Evolutionary conservation across 2,329 filamentous ascomycete species (phyloP), one percentile per base, ranked within the genome.

Genomic region (Botryotinia calthae): DNA sequence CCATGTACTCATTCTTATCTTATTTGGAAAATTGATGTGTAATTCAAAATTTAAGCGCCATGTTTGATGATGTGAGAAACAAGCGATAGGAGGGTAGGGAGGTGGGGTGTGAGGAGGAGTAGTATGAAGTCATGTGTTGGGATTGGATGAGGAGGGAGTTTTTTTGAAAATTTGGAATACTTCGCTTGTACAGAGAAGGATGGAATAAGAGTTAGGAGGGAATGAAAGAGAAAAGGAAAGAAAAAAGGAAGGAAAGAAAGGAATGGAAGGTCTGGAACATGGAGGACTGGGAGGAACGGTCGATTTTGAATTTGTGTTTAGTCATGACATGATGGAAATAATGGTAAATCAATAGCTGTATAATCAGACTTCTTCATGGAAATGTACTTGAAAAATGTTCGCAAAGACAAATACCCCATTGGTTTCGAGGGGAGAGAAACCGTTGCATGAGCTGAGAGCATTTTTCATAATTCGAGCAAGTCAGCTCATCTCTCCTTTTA

Each of bases 1-100:
- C 0, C 6, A 14, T 51, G 2, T 14, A 4, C 6, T 2, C 1
- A 14, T 12, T n/a, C 4, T 7, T 18, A 7, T 20, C 0, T 0
- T 18, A 18, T 20, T 14, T 20, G 42, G 16, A 44, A 44, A 16
- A 44, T 20, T 18, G 16, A 44, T 2, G 18, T 1, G 14, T 4
- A 44, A 44, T 16, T 18, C 42, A 20, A 44, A 8, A 7, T 44
- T 18, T 14, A 44, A 18, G 42, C 42, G 16, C 42, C 16, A 44
- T 18, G 14, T 44, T 44, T 20, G 42, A 44, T 44, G 2, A 20
- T 44, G 42, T 20, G 42, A 6, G 42, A 20, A 20, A 44, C 42
- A 44, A 44, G 16, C 42, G 18, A 20, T 44, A 44, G 42, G 42
- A 44, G 42, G 42, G 4, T 6, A 44, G 2, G 14, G 42, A 44